Evolutionary conservation across 192 early-diverging fungal genomes (phyloP), one percentile per base, ranked within the genome.

Genomic region (Cladochytrium replicatum): DNA sequence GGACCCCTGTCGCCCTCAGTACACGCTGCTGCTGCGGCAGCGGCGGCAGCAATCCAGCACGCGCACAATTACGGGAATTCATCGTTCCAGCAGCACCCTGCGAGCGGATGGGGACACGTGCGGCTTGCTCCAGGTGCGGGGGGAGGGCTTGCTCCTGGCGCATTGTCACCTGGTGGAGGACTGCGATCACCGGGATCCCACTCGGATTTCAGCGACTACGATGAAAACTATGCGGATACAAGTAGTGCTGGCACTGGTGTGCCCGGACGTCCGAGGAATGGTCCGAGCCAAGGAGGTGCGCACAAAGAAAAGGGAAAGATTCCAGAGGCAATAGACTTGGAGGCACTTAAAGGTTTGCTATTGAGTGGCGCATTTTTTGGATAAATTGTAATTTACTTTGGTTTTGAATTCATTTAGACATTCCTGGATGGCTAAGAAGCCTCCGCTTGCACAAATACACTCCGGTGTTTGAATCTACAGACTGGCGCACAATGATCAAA

Each of bases 381-480:
- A 28, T 31, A 46, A 48, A 28, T 9, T 19, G 13, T 39, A 2
- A 11, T 26, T 48, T 13, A 48, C 44, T 53, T 24, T 32, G 27
- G 26, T 46, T 50, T 11, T 50, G 25, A 48, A 46, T 55, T 23
- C n/a, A 25, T 2, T 9, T 38, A 71, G 94, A 98, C 69, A 88
- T 93, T 60, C 88, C 92, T 6, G 75, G 78, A 37, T 98, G 94
- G 94, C 74, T 98, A 52, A 67, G 91, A 37, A 82, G 78, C 47
- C 73, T 96, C 41, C 84, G 94, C 24, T 70, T 98, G 54, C 94
- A 98, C 74, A 98, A 98, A 69, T 98, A 98, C 70, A 89, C 85
- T 21, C 49, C 75, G 15, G 79, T 89, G 31, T 93, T 98, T 74
- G 81, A 89, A 22, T 73, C 71, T 11, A 82, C 85, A 75, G 67